These are phyloP conservation scores for Neopestalotiopsis sp. DNA, from an alignment of 2,329 filamentous ascomycete species.

Conservation along the genomic window DNA sequence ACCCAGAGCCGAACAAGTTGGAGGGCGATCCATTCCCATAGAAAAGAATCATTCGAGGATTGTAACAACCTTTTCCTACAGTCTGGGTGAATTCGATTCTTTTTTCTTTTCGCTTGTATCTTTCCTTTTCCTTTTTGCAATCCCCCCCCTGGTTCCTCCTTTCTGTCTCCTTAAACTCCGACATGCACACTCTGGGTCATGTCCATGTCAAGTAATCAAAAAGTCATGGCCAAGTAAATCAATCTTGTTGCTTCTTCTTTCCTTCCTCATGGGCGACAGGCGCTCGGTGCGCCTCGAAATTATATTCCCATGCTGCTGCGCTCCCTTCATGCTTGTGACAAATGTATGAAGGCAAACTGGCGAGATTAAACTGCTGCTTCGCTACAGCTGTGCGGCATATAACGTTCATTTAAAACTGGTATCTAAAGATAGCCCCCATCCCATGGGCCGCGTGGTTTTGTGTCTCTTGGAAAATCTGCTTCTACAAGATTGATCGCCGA, in stretches of 20 bases:
- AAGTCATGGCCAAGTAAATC: background rate
- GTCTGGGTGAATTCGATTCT: too few species aligned
- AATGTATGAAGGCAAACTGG: background rate
- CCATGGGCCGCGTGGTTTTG: background rate
- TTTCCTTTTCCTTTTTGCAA: background rate
- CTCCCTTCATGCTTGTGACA: background rate
- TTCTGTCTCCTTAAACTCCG: conserved; percentile 1
- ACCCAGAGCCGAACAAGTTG: background rate
- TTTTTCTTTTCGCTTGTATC: background rate
- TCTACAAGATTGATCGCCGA: background rate
- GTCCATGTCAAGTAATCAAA: background rate
- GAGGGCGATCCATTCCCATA: background rate
- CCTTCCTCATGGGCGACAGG: background rate
- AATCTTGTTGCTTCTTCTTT: background rate
- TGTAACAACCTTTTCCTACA: background rate
- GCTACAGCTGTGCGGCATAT: background rate
- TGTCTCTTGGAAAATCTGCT: background rate
- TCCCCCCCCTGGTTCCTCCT: background rate
- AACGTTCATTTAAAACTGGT: background rate
- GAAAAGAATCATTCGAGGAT: background rate
- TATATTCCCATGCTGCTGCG: background rate
- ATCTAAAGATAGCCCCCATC: background rate
- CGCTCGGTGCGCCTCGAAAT: background rate
- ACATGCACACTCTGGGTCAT: background rate
- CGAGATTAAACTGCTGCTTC: background rate